phyloP scores from a whole-genome alignment of 2,329 filamentous ascomycete species.

The Nothophoma quercina region DNA sequence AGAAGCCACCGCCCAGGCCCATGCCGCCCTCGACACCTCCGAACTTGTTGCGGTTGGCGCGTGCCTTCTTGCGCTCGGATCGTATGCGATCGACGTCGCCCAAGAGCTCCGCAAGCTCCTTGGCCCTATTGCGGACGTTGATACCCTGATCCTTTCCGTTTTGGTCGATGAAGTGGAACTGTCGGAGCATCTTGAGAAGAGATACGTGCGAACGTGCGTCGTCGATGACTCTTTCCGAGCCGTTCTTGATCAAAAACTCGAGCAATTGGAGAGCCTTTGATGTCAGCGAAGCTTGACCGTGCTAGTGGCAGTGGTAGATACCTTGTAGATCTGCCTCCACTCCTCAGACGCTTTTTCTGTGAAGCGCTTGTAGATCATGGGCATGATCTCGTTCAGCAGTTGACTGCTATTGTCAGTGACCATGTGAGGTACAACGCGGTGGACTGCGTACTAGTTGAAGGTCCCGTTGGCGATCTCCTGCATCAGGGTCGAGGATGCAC shows the following conservation, averaged over 20 bases:
- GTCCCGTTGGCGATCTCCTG: conserved; percentile 98
- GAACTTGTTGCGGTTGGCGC: conserved; percentile 91
- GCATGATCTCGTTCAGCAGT: conserved; percentile 99
- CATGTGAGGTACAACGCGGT: no score
- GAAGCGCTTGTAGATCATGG: conserved; percentile 99
- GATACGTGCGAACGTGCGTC: conserved; percentile 95
- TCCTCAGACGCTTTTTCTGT: conserved; percentile 98
- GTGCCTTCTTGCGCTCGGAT: conserved; percentile 82
- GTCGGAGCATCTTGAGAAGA: conserved; percentile 95
- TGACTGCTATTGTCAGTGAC: conserved; percentile 66
- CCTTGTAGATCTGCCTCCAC: conserved; percentile 99
- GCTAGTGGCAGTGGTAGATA: conserved; percentile 44
- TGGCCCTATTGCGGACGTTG: conserved; percentile 95
- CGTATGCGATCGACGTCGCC: conserved; percentile 88
- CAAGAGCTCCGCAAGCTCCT: conserved; percentile 93
- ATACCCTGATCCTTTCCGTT: conserved; percentile 99
- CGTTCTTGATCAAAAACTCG: conserved; percentile 97
- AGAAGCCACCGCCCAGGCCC: conserved; percentile 62
- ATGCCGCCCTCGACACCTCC: conserved; percentile 88
- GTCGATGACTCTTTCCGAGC: conserved; percentile 95
- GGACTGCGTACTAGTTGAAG: conserved; percentile 86
- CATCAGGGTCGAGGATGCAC: conserved; percentile 86
- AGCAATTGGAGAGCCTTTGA: conserved; percentile 80
- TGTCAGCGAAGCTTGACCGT: conserved; percentile 23
- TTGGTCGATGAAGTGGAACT: conserved; percentile 95